Base-by-base conservation (phyloP, 2,329 filamentous ascomycete species). In the Pezizomycotina sp. region DNA sequence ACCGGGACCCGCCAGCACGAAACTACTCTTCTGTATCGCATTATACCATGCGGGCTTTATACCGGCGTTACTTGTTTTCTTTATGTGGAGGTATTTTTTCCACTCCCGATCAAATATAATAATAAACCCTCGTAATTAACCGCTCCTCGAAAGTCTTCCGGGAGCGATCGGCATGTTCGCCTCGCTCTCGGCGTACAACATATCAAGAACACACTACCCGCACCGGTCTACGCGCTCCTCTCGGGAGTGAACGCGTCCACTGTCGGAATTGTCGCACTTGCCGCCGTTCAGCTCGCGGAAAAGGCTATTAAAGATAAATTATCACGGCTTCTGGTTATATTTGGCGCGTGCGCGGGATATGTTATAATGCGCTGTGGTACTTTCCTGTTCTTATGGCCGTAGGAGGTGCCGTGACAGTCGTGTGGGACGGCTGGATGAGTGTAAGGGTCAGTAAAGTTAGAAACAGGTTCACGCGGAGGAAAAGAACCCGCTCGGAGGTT, bases 281-380 rank as follows among this genome's bases (percentile, higher is more conserved):
- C 77, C 1, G 76, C 74, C 1, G 69, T 79, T 0, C 59, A 77
- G 51, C 61, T 81, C 0, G 66, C 74, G 0, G 60, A 71, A 9
- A 78, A 77, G 46, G 67, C 75, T 0, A 73, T 80, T 37, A 72
- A 65, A 0, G 74, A 80, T 49, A 60, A 60, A 12, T 28, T 77
- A 3, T 73, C 74, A 0, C 59, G 75, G 1, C 57, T 74, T 0
- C 47, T 81, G 2, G 69, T 82, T 0, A 72, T 78, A 7, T 50
- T 73, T 5, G 66, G 67, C 3, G 77, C 62, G 1, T 62, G 65
- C 7, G 74, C 73, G 0, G 77, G 76, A 0, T 82, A 44, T 61
- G 76, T 32, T 81, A 81, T 47, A 78, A 71, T 32, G 68, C 74
- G 0, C 55, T 81, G 0, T 83, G 77, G 77, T 82, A 77, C 46